These are phyloP conservation scores for Sporisorium sorghi DNA, from an alignment of 1,284 basidiomycete genomes.

Conservation along the genomic window DNA sequence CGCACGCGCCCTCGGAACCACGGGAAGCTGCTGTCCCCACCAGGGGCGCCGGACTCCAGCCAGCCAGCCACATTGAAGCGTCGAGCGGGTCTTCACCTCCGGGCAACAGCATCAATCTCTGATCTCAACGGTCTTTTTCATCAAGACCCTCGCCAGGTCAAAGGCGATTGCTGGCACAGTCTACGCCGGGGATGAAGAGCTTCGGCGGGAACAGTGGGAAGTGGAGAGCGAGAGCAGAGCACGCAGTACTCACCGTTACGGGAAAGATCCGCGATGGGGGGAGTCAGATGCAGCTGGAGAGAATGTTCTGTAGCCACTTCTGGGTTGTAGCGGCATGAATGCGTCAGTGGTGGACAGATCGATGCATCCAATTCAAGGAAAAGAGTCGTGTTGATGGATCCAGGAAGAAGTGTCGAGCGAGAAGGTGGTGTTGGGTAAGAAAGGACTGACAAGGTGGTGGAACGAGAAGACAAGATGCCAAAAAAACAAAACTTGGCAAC, in stretches of 20 bases:
- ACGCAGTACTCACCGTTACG: neutral
- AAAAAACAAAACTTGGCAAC: neutral
- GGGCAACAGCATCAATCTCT: neutral
- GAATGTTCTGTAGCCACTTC: too few species aligned
- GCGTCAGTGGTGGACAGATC: neutral
- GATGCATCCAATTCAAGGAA: too few species aligned
- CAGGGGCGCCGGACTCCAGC: neutral
- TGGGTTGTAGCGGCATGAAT: neutral
- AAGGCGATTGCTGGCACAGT: too few species aligned
- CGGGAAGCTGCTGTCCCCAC: neutral
- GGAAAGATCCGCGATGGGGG: neutral
- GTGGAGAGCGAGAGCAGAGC: neutral
- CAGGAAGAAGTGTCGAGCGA: neutral
- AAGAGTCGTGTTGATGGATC: neutral
- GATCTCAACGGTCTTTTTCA: too few species aligned
- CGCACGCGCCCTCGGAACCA: neutral
- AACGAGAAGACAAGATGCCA: neutral
- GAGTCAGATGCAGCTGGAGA: neutral
- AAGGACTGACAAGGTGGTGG: neutral
- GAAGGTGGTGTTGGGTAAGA: conserved; percentile 1
- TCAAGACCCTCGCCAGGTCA: too few species aligned
- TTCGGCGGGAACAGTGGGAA: neutral
- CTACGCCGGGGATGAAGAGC: too few species aligned
- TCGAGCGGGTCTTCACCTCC: too few species aligned
- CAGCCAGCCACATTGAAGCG: neutral